Percentiles rank a stretch among this genome's conserved stretches.
Evolutionary conservation across 768 basidiomycete species (phyloP).

Genomic region (Mycena amicta): DNA sequence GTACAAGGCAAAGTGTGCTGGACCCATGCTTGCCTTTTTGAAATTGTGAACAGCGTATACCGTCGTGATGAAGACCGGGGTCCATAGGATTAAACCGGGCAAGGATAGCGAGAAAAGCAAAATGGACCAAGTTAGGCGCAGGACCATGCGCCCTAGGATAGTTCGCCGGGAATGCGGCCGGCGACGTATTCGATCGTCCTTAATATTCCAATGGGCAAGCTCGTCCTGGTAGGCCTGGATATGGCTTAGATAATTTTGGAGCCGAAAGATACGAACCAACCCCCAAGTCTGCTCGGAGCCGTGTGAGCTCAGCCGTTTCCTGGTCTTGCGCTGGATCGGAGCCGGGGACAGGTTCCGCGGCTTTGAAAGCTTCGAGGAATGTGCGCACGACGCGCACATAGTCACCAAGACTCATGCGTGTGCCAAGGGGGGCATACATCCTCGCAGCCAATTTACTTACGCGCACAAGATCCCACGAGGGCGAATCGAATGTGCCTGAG

Average conservation of each 20-base stretch:
- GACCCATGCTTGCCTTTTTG: conserved; percentile 46
- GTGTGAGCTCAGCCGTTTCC: conserved; percentile 30
- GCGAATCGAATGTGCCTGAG: conserved; percentile 79
- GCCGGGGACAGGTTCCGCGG: conserved; percentile 31
- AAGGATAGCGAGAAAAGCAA: conserved; percentile 66
- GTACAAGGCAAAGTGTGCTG: background rate
- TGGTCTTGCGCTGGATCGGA: conserved; percentile 21
- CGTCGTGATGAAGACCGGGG: conserved; percentile 74
- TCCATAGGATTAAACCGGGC: conserved; percentile 82
- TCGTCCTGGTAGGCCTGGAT: conserved; percentile 73
- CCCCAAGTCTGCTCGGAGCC: conserved; percentile 59
- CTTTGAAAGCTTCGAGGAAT: conserved; percentile 79
- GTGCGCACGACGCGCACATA: conserved; percentile 74
- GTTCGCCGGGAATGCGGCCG: conserved; percentile 51
- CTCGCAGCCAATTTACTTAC: conserved; percentile 75
- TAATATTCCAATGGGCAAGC: conserved; percentile 67
- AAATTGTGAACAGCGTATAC: conserved; percentile 72
- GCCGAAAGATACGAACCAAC: conserved; percentile 36
- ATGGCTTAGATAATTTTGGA: background rate
- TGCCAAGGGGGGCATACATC: conserved; percentile 88
- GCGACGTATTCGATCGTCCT: conserved; percentile 82
- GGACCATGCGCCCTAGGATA: conserved; percentile 63
- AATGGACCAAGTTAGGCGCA: conserved; percentile 66
- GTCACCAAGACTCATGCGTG: conserved; percentile 81
- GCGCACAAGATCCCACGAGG: conserved; percentile 79